Percentiles rank a stretch among this genome's conserved stretches.
Conservation (phyloP, 805 yeast species). For the Maudiozyma saulgeensis region DNA sequence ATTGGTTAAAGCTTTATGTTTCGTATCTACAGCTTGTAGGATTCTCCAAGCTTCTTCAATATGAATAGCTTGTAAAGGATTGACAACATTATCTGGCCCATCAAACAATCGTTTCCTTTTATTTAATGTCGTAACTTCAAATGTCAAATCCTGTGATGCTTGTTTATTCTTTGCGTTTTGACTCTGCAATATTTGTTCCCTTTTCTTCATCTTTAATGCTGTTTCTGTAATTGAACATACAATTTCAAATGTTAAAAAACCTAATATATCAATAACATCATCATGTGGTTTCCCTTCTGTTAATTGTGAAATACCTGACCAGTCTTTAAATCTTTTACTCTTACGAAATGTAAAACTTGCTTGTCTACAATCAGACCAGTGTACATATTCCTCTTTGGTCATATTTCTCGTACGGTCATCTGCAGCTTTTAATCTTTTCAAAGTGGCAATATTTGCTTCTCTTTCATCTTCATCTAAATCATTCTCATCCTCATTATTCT, state of each 20-base stretch:
- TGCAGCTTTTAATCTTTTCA: conserved; percentile 80
- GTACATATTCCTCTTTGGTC: conserved; percentile 97
- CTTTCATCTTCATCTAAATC: conserved; percentile 80
- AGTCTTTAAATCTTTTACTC: conserved; percentile 87
- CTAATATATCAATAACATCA: conserved; percentile 91
- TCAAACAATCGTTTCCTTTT: conserved; percentile 61
- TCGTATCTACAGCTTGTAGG: conserved; percentile 49
- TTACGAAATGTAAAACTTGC: conserved; percentile 94
- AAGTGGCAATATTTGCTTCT: conserved; percentile 81
- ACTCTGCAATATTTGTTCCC: conserved; percentile 45
- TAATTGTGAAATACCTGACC: conserved; percentile 82
- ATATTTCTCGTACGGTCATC: conserved; percentile 87
- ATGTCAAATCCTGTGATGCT: conserved; percentile 25
- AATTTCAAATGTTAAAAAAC: conserved; percentile 91
- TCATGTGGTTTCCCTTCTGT: conserved; percentile 90
- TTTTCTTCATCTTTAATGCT: conserved; percentile 69
- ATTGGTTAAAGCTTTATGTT: conserved; percentile 55
- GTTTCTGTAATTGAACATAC: conserved; percentile 91
- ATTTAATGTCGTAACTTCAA: conserved; percentile 34
- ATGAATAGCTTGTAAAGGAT: conserved; percentile 71
- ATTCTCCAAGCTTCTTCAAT: conserved; percentile 85
- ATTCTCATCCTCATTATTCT: conserved; percentile 53
- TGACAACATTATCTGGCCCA: conserved; percentile 76
- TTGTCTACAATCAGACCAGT: conserved; percentile 97
- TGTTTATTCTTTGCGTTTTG: conserved; percentile 30